Conservation (phyloP, 129 eudicot genomes). For the Flaveria robusta region DNA sequence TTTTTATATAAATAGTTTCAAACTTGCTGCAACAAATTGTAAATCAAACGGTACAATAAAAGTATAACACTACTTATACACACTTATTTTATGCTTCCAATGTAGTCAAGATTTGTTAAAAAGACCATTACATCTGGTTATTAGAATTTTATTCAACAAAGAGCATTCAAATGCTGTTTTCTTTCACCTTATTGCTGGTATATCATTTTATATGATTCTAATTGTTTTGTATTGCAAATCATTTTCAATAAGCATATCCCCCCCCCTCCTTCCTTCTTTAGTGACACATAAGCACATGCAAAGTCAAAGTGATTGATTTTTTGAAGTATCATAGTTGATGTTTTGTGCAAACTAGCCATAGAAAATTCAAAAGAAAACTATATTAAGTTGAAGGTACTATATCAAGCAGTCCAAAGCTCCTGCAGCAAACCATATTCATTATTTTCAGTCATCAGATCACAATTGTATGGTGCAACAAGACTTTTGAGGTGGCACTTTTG, state of each 20-base stretch:
- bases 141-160: not conserved
- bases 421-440: not conserved
- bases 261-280: not conserved
- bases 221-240: not conserved
- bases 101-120: too few relatives aligned
- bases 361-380: not conserved
- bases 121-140: not conserved
- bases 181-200: too few relatives aligned
- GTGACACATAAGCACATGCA: slow-evolving; percentile 9
- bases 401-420: slow-evolving; percentile 1
- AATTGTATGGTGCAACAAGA: not conserved
- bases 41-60: not conserved
- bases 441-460: not conserved
- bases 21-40: not conserved
- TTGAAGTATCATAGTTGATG: not conserved
- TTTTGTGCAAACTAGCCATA: slow-evolving; percentile 6
- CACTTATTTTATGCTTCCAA: not conserved
- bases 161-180: not conserved
- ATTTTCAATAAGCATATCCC: not conserved
- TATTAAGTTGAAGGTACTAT: not conserved
- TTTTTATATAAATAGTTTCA: not conserved
- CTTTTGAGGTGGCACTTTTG: not conserved
- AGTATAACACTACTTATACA: not conserved
- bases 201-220: not conserved
- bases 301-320: not conserved